A percentile compares a stretch with the other conserved stretches of the same genome.
Conservation (phyloP, 495 filamentous ascomycete genomes). For the Pyrenula massariospora region DNA sequence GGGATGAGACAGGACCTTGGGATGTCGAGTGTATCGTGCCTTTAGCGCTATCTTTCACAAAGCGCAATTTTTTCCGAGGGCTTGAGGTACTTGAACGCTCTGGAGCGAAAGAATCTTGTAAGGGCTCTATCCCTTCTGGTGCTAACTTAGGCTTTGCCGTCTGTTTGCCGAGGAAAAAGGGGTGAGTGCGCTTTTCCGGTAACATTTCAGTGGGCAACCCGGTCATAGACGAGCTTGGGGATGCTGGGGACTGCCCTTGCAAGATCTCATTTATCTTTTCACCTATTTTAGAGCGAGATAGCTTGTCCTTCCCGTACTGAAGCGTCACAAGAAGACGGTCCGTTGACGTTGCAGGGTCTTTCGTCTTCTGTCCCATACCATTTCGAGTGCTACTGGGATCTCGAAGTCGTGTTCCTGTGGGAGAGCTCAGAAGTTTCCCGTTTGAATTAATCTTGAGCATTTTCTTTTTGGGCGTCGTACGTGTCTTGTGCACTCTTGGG, state of each 20-base stretch:
- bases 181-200: conserved; percentile 57
- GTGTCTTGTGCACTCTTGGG: too few species aligned
- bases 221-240: conserved; percentile 3
- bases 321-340: too few species aligned
- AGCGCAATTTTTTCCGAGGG: conserved; percentile 9
- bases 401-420: conserved; percentile 13
- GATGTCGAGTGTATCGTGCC: conserved; percentile 13
- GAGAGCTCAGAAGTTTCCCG: conserved; percentile 45
- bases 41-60: conserved; percentile 3
- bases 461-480: conserved; percentile 20
- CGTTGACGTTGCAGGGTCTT: too few species aligned
- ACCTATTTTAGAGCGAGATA: conserved; percentile 14
- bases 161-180: conserved; percentile 48
- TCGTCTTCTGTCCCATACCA: too few species aligned
- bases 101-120: not conserved
- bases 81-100: conserved; percentile 17
- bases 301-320: conserved; percentile 23
- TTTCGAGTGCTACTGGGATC: too few species aligned
- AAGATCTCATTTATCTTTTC: conserved; percentile 42
- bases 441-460: conserved; percentile 42
- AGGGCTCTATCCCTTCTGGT: not conserved
- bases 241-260: conserved; percentile 8
- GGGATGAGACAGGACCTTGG: conserved; percentile 9
- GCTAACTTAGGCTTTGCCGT: not conserved
- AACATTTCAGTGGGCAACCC: conserved; percentile 13